Evolutionary conservation across 352 stramenopile species (phyloP).

Genomic region (Phytopythium kandeliae): DNA sequence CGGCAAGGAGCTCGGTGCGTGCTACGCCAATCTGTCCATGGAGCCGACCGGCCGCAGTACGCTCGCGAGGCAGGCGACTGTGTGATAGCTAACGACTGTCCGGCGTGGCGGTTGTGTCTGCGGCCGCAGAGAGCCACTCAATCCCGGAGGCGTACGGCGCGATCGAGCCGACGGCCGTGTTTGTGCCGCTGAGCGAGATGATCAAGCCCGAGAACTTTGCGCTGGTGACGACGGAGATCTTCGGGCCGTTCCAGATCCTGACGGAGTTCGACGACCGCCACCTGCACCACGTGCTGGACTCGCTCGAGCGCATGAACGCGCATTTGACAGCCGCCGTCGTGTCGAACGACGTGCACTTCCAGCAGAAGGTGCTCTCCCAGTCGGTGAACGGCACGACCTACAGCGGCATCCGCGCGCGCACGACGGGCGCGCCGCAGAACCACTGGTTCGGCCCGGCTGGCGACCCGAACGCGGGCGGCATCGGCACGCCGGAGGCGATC

Average conservation of each 20-base stretch:
- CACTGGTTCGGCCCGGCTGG: slow-evolving; percentile 96
- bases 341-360: slow-evolving; percentile 95
- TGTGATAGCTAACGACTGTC: too few species aligned
- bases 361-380: slow-evolving; percentile 91
- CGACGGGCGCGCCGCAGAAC: slow-evolving; percentile 93
- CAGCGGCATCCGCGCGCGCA: slow-evolving; percentile 93
- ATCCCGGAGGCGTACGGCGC: slow-evolving; percentile 96
- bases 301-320: slow-evolving; percentile 94
- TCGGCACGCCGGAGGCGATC: slow-evolving; percentile 98
- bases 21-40: too few species aligned
- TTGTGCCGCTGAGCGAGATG: slow-evolving; percentile 95
- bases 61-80: too few species aligned
- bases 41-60: too few species aligned
- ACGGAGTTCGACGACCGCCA: slow-evolving; percentile 93
- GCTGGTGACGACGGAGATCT: slow-evolving; percentile 95
- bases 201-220: slow-evolving; percentile 94
- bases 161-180: slow-evolving; percentile 96
- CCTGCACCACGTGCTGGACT: slow-evolving; percentile 87
- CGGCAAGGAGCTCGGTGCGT: slow-evolving; percentile 83
- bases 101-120: neutral
- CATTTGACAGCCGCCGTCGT: slow-evolving; percentile 98
- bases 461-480: slow-evolving; percentile 95
- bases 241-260: slow-evolving; percentile 98
- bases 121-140: slow-evolving; percentile 78
- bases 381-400: slow-evolving; percentile 99